A percentile compares a stretch with the other conserved stretches of the same genome.
These are phyloP conservation scores for Saccharomyces hybrid DNA, from an alignment of 1,139 yeast species.

Conservation along the genomic window DNA sequence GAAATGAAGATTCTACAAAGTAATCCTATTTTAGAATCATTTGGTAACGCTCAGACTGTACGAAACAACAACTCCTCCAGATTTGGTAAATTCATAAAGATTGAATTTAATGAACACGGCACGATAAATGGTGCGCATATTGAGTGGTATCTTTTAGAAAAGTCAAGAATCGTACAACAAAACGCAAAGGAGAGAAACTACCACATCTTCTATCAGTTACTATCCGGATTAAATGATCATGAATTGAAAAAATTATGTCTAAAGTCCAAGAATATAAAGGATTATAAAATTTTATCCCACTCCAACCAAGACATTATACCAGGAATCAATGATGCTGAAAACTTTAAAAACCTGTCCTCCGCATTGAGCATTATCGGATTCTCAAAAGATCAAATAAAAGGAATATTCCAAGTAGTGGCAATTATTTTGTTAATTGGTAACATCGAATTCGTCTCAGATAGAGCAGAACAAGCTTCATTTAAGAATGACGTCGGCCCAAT, in stretches of 20 bases:
- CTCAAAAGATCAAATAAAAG: constrained; percentile 43
- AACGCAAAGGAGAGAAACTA: constrained; percentile 74
- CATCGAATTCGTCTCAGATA: constrained; percentile 61
- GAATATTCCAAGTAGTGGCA: constrained; percentile 63
- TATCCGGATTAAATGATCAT: constrained; percentile 52
- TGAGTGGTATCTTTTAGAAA: constrained; percentile 89
- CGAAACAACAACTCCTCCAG: constrained; percentile 92
- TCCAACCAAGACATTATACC: constrained; percentile 47
- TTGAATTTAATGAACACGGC: constrained; percentile 61
- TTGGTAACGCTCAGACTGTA: constrained; percentile 95
- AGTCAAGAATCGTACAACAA: constrained; percentile 86
- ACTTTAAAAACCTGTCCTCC: constrained; percentile 50
- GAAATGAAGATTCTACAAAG: constrained; percentile 87
- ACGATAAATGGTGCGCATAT: constrained; percentile 81
- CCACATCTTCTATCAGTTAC: constrained; percentile 83
- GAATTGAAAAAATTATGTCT: constrained; percentile 38
- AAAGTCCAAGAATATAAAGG: constrained; percentile 25
- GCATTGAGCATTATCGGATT: constrained; percentile 77
- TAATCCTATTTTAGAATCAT: constrained; percentile 90
- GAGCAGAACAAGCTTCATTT: constrained; percentile 75
- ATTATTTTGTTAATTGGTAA: constrained; percentile 82
- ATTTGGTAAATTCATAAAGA: constrained; percentile 91
- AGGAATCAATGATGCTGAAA: constrained; percentile 68
- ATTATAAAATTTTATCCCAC: constrained; percentile 49
- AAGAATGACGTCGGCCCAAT: constrained; percentile 50